Percentiles rank a stretch among this genome's conserved stretches.
Evolutionary conservation across 768 basidiomycete species (phyloP).

Genomic region (Boletales sp.): DNA sequence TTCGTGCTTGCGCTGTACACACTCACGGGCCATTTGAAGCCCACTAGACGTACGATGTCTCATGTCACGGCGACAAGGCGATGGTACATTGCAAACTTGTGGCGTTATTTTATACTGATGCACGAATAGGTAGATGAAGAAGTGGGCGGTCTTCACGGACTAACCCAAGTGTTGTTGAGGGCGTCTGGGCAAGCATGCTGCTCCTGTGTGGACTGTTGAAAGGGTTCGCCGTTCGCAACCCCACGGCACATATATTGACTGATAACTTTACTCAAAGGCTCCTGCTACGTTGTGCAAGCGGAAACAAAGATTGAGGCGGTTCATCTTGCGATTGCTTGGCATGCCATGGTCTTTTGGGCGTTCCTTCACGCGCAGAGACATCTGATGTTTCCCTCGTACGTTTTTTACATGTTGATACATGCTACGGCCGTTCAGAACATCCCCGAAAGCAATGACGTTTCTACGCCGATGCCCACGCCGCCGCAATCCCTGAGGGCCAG

Average conservation of each 20-base stretch:
- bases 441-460: no score
- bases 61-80: constrained; percentile 81
- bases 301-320: constrained; percentile 92
- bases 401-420: no score
- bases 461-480: constrained; percentile 45
- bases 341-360: constrained; percentile 75
- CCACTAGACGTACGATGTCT: constrained; percentile 70
- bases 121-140: constrained; percentile 63
- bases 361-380: no score
- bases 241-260: not conserved
- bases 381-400: no score
- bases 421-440: no score
- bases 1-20: constrained; percentile 98
- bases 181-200: constrained; percentile 79
- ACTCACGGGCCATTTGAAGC: constrained; percentile 89
- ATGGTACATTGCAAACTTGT: constrained; percentile 45
- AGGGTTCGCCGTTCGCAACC: constrained; percentile 28
- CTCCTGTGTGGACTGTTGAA: constrained; percentile 92
- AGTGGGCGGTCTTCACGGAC: constrained; percentile 68
- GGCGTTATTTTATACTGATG: no score
- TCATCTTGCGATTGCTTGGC: constrained; percentile 77
- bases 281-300: constrained; percentile 86
- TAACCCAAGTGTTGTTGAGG: constrained; percentile 71
- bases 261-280: constrained; percentile 49
- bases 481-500: constrained; percentile 31